Evolutionary conservation across 129 eudicot genomes (phyloP), one percentile per base, ranked within the genome.

Genomic region (Scalesia atractyloides): DNA sequence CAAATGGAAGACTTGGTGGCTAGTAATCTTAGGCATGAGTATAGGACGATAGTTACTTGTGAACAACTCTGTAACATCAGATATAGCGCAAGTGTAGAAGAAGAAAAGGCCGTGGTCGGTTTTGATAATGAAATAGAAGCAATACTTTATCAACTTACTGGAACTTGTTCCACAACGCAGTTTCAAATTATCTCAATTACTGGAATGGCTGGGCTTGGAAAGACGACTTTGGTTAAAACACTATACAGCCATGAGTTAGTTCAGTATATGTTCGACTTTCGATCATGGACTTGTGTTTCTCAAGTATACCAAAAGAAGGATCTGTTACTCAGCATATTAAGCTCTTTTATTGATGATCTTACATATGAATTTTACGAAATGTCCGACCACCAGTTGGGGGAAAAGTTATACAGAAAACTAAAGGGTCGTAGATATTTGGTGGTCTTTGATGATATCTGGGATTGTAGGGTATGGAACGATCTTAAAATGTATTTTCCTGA

Each of bases 401-500:
- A 76, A 48, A 61, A 49, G 59, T 15, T 76, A 48, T 64, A 46
- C 44, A 44, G 68, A 24, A 10, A 0, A 5, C 46, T 81, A 41
- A 70, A 43, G 54, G 81, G 61, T 11, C 59, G 18, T 15, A 72
- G 3, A 75, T 76, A 75, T 51, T 67, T 81, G 47, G 75, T 81
- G 12, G 72, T 75, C 19, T 52, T 81, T 18, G 84, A 81, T 75
- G 81, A 76, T 65, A 47, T 81, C 1, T 81, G 78, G 77, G 67
- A 65, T 46, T 46, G 30, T 44, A 64, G 16, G 19, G 69, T 69
- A 9, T 81, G 82, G 82, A 56, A 76, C n/a, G 79, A 81, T 26
- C 18, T 81, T n/a, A 47, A 10, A 56, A 66, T 37, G 24, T 73
- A 34, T 56, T 59, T 80, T 47, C 70, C 83, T 44, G 71, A 71